Conservation (phyloP, 768 basidiomycete genomes). For the Termitomyces sp. region DNA sequence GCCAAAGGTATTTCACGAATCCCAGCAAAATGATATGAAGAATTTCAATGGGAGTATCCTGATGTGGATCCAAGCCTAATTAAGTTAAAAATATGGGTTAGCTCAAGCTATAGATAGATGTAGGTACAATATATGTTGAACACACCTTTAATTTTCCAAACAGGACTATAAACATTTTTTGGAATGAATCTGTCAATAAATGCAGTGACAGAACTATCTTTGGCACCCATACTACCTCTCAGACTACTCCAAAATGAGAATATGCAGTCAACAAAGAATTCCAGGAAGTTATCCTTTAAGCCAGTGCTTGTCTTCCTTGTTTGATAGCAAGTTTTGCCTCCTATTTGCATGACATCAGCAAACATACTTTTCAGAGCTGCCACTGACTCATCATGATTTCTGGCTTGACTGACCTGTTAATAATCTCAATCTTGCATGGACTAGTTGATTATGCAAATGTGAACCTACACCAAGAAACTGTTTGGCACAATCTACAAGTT, state of each 20-base stretch:
- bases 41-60: conserved; percentile 42
- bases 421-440: not conserved
- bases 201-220: not conserved
- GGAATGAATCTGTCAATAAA: not conserved
- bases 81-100: too few species aligned
- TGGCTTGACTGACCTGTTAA: not conserved
- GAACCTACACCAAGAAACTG: too few species aligned
- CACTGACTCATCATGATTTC: not conserved
- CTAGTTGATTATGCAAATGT: too few species aligned
- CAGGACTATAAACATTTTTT: not conserved
- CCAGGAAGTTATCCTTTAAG: not conserved
- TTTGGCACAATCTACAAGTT: too few species aligned
- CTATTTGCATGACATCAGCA: not conserved
- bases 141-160: not conserved
- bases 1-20: conserved; percentile 48
- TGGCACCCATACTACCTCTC: not conserved
- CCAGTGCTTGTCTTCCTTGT: not conserved
- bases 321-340: not conserved
- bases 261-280: not conserved
- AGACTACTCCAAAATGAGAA: not conserved
- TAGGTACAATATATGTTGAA: too few species aligned
- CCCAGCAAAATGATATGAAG: conserved; percentile 41
- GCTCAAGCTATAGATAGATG: too few species aligned
- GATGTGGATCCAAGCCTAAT: conserved; percentile 31
- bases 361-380: not conserved